Conservation (phyloP, 225 moss, liverwort and hornwort genomes). For the Polytrichum commune region DNA sequence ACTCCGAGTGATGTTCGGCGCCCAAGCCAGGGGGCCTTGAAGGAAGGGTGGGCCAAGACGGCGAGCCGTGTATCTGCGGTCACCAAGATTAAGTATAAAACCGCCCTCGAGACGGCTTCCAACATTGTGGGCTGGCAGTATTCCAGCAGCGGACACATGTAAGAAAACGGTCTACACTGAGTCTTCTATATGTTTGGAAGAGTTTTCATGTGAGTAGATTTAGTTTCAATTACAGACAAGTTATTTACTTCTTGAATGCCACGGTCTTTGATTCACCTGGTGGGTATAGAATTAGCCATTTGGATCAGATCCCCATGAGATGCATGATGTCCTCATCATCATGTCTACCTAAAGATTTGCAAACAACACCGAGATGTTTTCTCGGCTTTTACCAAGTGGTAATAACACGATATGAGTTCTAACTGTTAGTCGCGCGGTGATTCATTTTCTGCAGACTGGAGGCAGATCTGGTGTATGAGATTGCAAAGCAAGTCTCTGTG, state of each 20-base stretch:
- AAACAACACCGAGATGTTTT: not conserved
- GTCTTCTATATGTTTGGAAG: not conserved
- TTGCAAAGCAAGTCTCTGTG: not conserved
- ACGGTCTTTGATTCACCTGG: not conserved
- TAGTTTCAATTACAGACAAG: not conserved
- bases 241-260: not conserved
- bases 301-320: no score
- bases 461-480: constrained; percentile 4
- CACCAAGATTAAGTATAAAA: not conserved
- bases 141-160: not conserved
- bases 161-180: not conserved
- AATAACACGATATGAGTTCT: not conserved
- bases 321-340: no score
- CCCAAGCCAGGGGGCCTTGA: not conserved
- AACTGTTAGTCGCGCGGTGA: not conserved
- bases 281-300: no score
- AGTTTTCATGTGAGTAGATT: not conserved
- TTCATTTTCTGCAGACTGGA: not conserved
- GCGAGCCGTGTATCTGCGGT: not conserved
- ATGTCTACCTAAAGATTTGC: not conserved
- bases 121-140: constrained; percentile 7
- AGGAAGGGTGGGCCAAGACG: not conserved
- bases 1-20: not conserved
- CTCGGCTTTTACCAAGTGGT: not conserved
- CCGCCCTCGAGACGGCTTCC: not conserved